Evolutionary conservation across 2,329 filamentous ascomycete species (phyloP), one percentile per base, ranked within the genome.

Genomic region (Colletotrichum coccodes): DNA sequence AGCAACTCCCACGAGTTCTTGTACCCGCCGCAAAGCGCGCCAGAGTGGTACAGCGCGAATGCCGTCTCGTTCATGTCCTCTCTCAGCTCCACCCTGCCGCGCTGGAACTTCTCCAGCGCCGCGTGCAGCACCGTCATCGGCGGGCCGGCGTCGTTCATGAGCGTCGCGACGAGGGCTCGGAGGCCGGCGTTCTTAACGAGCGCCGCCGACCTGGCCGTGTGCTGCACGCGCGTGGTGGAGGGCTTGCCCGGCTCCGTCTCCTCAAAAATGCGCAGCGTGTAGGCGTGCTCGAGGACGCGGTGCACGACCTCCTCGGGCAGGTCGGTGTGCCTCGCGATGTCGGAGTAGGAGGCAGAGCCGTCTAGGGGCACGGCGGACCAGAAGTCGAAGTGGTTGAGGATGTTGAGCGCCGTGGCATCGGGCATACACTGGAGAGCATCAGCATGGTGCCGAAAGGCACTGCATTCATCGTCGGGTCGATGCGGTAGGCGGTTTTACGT

Each of bases 361-460:
- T 82, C 77, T 1, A 86, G 60, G 3, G 86, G 85, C 6, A 88
- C 84, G 6, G 83, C 81, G 12, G 79, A 77, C 83, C 84, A 87
- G 72, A 87, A 86, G 71, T 87, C 76, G 73, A 87, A 87, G 70
- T 84, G 77, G 73, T 87, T 87, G 18, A 87, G 76, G 16, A 85
- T 76, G 71, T 85, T 84, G 42, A 87, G 78, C 12, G 76, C 72
- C 7, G 82, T 78, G 4, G 80, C 77, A 68, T 86, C 83, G 2
- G 84, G 83, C 54, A 84, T 79, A 38, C 74, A 77, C 83, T 84
- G 28, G 1, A 14, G 7, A 30, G 64, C 16, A 16, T 30, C 7
- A 53, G 38, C 3, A 21, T 36, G 23, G n/a, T 30, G 18, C 14
- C 12, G 28, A 11, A 6, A 16, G 6, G 18, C 7, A 6, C 1